Base-by-base conservation (phyloP, 1,139 yeast genomes). In the Lodderomyces jiufengensis region DNA sequence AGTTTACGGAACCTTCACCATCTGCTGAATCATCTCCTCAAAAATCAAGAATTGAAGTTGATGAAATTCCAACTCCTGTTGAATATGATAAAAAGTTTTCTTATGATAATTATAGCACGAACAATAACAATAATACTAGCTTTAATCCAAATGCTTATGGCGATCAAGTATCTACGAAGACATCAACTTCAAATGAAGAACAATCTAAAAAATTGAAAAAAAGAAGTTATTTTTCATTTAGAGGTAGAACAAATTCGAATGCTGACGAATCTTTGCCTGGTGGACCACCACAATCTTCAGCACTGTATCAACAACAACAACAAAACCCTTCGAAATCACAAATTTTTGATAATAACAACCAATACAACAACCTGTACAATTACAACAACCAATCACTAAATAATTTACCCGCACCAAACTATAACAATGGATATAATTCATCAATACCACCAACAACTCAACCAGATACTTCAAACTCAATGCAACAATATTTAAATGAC, bases 141-240 rank as follows among this genome's bases (percentile, higher is more conserved):
- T 13, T 26, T 11, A 4, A 7, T 5, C 37, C 40, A 28, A 18
- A 18, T 18, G 20, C 6, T 18, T 18, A 18, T 18, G 20, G 20
- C 16, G 49, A 45, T 37, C 48, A 38, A 28, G 4, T 34, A 5
- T 45, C 53, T 3, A 33, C 39, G 9, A 24, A 38, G n/a, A 42
- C 51, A 16, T 31, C 35, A 21, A 18, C n/a, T 28, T 16, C 36
- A 10, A 27, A 16, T 15, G 37, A 37, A 14, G 37, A 30, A 24
- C 29, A 18, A 20, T 20, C 24, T 2, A 37, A 37, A 50, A 69
- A 64, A 46, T 51, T 53, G 27, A 76, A 74, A 50, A 27, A 78
- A 76, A 63, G 64, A 81, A 53, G 75, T 80, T 40, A 63, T 77
- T 27, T 80, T 80, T 54, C 80, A 84, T 6, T 78, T 54, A 63